phyloP scores from a whole-genome alignment of 139 green algal species.

The Spirogloea muscicola region DNA sequence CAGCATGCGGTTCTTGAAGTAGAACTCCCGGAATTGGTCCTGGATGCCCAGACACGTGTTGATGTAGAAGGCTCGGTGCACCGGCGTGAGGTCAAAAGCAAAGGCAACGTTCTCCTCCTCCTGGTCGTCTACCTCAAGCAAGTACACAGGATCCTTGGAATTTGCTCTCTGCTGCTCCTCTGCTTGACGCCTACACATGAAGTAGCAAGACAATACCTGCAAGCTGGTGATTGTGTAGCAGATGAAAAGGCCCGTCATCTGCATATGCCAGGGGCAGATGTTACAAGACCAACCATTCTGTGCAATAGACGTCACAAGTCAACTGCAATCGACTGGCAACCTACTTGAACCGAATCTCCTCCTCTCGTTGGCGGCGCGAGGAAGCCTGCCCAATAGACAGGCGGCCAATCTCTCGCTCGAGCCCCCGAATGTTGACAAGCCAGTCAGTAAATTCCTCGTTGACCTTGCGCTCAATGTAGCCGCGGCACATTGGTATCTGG shows the following conservation, averaged over 20 bases:
- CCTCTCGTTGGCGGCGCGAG: constrained; percentile 11
- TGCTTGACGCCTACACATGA: constrained; percentile 22
- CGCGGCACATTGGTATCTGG: constrained; percentile 9
- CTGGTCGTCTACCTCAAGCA: constrained; percentile 38
- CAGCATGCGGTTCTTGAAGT: constrained; percentile 44
- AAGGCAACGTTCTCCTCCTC: constrained; percentile 30
- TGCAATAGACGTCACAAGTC: too few relatives aligned
- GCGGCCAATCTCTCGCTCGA: constrained; percentile 13
- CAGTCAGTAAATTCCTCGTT: constrained; percentile 39
- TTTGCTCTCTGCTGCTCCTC: constrained; percentile 31
- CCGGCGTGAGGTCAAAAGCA: constrained; percentile 39
- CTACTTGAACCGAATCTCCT: constrained; percentile 21
- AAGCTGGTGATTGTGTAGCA: too few relatives aligned
- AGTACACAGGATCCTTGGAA: constrained; percentile 15
- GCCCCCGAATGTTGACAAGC: constrained; percentile 25
- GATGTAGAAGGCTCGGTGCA: constrained; percentile 44
- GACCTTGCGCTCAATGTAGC: constrained; percentile 29
- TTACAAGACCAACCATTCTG: too few relatives aligned
- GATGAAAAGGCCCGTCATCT: too few relatives aligned
- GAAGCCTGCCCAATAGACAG: constrained; percentile 29
- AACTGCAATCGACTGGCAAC: too few relatives aligned
- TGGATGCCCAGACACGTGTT: constrained; percentile 22
- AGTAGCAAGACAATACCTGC: too few relatives aligned
- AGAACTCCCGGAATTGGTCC: constrained; percentile 41
- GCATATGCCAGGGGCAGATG: too few relatives aligned